A percentile compares a stretch with the other conserved stretches of the same genome.
These are phyloP conservation scores for Tieghemiomyces parasiticus DNA, from an alignment of 192 early-diverging fungal genomes.

Conservation along the genomic window DNA sequence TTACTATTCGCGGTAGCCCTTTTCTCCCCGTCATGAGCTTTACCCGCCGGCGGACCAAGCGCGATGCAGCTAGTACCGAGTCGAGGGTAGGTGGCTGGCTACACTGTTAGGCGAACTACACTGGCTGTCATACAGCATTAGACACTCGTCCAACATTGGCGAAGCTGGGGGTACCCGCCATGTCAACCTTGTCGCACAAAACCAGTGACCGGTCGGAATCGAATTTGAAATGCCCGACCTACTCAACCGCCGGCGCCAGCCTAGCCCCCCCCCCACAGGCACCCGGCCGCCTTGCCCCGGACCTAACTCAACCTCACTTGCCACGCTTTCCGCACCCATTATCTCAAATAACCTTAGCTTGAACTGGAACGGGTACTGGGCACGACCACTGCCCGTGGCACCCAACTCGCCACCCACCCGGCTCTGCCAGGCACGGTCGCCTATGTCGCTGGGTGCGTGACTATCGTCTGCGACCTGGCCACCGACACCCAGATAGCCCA, in stretches of 20 bases:
- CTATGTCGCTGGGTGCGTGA: constrained; percentile 57
- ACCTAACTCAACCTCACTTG: neutral
- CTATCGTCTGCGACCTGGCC: constrained; percentile 60
- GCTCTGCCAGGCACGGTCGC: constrained; percentile 36
- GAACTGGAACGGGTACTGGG: constrained; percentile 53
- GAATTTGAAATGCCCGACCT: too few relatives aligned
- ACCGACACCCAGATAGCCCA: constrained; percentile 47
- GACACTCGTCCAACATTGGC: too few relatives aligned
- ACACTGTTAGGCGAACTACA: too few relatives aligned
- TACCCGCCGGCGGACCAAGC: neutral
- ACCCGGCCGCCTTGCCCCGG: neutral
- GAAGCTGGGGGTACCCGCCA: too few relatives aligned
- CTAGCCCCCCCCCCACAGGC: neutral
- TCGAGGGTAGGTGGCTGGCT: too few relatives aligned
- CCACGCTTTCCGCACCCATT: neutral
- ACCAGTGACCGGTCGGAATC: too few relatives aligned
- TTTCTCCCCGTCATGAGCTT: too few relatives aligned
- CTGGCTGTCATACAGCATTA: too few relatives aligned
- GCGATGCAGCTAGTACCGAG: neutral
- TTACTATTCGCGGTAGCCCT: too few relatives aligned
- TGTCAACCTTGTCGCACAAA: too few relatives aligned
- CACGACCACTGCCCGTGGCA: constrained; percentile 34
- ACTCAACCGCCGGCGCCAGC: neutral
- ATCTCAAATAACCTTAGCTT: constrained; percentile 28
- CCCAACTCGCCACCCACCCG: constrained; percentile 34